These are phyloP conservation scores for Diaporthe aspalathi DNA, from an alignment of 2,329 filamentous ascomycete species.

Conservation along the genomic window DNA sequence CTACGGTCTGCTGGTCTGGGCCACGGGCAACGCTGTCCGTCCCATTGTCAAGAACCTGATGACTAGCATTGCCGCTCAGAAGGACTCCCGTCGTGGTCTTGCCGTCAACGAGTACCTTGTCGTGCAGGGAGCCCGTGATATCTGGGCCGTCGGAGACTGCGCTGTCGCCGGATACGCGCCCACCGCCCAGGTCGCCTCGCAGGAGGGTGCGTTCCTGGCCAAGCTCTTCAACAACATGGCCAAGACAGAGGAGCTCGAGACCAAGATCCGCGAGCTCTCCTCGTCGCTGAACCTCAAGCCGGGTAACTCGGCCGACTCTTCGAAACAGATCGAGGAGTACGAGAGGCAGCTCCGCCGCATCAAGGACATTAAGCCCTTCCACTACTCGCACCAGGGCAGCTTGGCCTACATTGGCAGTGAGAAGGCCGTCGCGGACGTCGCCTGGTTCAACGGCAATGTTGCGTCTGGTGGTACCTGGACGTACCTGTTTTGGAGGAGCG, in stretches of 20 bases:
- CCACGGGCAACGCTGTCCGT: conserved; percentile 94
- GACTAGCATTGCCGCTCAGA: conserved; percentile 90
- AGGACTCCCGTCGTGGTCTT: conserved; percentile 92
- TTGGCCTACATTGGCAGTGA: conserved; percentile 98
- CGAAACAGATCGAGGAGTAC: conserved; percentile 81
- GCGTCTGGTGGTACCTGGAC: conserved; percentile 93
- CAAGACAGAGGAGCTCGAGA: conserved; percentile 87
- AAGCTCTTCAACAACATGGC: conserved; percentile 99
- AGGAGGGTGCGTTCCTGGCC: conserved; percentile 95
- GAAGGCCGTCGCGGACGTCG: conserved; percentile 94
- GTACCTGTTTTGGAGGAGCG: conserved; percentile 98
- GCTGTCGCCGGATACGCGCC: conserved; percentile 97
- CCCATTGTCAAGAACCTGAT: conserved; percentile 92
- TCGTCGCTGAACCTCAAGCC: conserved; percentile 69
- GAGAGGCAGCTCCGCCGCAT: conserved; percentile 89
- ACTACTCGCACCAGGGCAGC: conserved; percentile 97
- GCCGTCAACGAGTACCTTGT: conserved; percentile 99
- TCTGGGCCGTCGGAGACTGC: conserved; percentile 98
- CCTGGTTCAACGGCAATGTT: conserved; percentile 97
- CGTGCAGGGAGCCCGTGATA: conserved; percentile 94
- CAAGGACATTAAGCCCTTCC: conserved; percentile 96
- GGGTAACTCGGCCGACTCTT: conserved; percentile 74
- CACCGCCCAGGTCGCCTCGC: conserved; percentile 94
- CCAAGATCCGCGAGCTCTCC: conserved; percentile 77
- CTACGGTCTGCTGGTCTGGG: conserved; percentile 97